A percentile compares a stretch with the other conserved stretches of the same genome.
Evolutionary conservation across 1,284 basidiomycete genomes (phyloP).

Genomic region (Ustilago loliicola): DNA sequence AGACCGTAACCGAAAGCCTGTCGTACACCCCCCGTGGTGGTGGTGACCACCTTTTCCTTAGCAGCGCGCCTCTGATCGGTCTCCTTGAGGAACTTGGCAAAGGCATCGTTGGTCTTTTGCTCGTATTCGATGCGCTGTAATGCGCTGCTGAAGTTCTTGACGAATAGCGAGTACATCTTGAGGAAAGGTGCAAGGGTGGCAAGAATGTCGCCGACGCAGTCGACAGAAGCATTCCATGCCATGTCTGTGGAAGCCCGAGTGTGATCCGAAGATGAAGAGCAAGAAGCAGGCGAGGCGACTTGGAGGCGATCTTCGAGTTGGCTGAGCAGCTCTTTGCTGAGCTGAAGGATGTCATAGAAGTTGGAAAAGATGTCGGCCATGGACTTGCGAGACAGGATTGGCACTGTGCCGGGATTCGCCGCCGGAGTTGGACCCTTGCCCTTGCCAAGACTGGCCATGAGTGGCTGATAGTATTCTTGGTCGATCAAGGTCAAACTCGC

Average conservation of each 20-base stretch:
- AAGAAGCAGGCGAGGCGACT: slow-evolving; percentile 71
- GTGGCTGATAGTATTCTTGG: slow-evolving; percentile 65
- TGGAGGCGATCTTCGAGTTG: slow-evolving; percentile 73
- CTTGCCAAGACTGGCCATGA: slow-evolving; percentile 45
- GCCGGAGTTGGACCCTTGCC: slow-evolving; percentile 74
- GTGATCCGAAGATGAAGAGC: slow-evolving; percentile 72
- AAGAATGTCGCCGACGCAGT: slow-evolving; percentile 66
- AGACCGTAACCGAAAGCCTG: slow-evolving; percentile 61
- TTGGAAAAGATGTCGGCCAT: slow-evolving; percentile 86
- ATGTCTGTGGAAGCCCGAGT: slow-evolving; percentile 1
- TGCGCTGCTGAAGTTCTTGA: slow-evolving; percentile 68
- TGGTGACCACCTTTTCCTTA: slow-evolving; percentile 30
- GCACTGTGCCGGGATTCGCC: slow-evolving; percentile 75
- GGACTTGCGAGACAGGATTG: slow-evolving; percentile 79
- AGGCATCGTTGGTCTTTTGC: slow-evolving; percentile 60
- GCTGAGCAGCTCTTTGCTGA: slow-evolving; percentile 82
- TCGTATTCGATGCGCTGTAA: slow-evolving; percentile 66
- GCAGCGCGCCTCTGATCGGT: slow-evolving; percentile 52
- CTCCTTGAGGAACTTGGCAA: slow-evolving; percentile 60
- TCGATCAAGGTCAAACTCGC: slow-evolving; percentile 60
- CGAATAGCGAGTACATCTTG: slow-evolving; percentile 69
- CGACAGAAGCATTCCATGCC: slow-evolving; percentile 58
- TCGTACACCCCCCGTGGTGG: slow-evolving; percentile 19
- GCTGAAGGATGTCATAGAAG: slow-evolving; percentile 90
- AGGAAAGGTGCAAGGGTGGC: slow-evolving; percentile 68